Evolutionary conservation across 495 filamentous ascomycete genomes (phyloP).

Genomic region (Xylaria scruposa): DNA sequence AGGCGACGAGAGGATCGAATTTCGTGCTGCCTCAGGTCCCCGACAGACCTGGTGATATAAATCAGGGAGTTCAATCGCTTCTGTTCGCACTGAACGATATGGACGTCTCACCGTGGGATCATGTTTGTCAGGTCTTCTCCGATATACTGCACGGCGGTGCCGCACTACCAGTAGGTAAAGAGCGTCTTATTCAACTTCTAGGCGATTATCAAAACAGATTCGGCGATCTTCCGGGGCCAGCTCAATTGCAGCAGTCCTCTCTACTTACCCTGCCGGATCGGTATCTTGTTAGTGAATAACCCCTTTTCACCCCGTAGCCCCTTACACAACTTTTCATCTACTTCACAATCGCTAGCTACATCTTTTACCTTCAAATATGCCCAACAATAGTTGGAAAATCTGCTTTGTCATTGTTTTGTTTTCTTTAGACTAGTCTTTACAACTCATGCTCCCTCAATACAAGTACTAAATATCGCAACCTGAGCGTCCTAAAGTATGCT

Average conservation of each 20-base stretch:
- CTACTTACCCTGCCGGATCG: not conserved
- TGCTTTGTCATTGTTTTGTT: no score
- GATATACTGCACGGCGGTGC: not conserved
- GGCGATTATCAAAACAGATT: not conserved
- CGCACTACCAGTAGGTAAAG: not conserved
- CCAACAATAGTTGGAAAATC: no score
- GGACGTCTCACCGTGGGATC: not conserved
- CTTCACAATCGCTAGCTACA: no score
- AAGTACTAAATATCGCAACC: no score
- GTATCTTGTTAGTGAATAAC: not conserved
- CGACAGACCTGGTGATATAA: not conserved
- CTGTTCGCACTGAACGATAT: not conserved
- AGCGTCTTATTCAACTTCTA: not conserved
- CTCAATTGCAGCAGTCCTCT: not conserved
- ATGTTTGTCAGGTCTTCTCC: not conserved
- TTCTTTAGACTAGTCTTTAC: no score
- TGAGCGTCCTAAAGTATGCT: no score
- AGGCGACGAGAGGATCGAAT: not conserved
- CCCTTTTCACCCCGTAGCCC: no score
- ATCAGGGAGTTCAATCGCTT: not conserved
- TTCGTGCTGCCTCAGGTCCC: not conserved
- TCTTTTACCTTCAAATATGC: no score
- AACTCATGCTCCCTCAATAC: no score
- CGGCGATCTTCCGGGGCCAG: conserved; percentile 12
- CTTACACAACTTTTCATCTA: no score